Conservation (phyloP, 352 stramenopile genomes). For the Phytophthora litchii region DNA sequence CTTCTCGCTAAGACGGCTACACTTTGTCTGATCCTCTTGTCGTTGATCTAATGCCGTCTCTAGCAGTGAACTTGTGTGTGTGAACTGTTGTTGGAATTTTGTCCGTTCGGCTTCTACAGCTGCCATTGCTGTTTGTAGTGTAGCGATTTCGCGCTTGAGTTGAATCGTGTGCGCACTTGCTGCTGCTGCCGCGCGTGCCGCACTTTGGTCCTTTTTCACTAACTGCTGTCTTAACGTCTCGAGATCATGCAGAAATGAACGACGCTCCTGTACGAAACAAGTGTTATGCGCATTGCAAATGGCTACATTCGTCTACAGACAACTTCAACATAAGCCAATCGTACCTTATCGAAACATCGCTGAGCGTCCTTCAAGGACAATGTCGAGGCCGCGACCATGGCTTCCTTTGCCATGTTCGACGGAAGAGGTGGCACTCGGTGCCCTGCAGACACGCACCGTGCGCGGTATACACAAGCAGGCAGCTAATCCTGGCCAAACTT, state of each 20-base stretch:
- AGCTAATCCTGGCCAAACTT: slow-evolving; percentile 1
- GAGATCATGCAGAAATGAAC: slow-evolving; percentile 66
- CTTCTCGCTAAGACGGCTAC: slow-evolving; percentile 52
- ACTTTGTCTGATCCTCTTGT: slow-evolving; percentile 66
- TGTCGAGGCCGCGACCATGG: slow-evolving; percentile 33
- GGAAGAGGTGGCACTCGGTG: slow-evolving; percentile 10
- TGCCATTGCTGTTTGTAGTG: slow-evolving; percentile 50
- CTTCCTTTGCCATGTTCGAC: slow-evolving; percentile 28
- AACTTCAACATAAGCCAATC: slow-evolving; percentile 28
- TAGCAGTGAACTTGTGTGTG: slow-evolving; percentile 73
- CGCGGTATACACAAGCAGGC: slow-evolving; percentile 15
- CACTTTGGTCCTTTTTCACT: slow-evolving; percentile 73
- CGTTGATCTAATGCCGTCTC: slow-evolving; percentile 79
- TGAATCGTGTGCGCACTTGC: slow-evolving; percentile 71
- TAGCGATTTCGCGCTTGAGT: slow-evolving; percentile 80
- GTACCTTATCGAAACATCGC: slow-evolving; percentile 79
- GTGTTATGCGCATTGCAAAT: slow-evolving; percentile 11
- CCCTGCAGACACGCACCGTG: slow-evolving; percentile 1
- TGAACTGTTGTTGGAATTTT: slow-evolving; percentile 58
- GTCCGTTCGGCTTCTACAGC: slow-evolving; percentile 53
- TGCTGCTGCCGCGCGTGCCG: slow-evolving; percentile 48
- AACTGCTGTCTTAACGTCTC: slow-evolving; percentile 77
- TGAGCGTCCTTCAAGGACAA: slow-evolving; percentile 77
- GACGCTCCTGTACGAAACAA: slow-evolving; percentile 53
- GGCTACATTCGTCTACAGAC: slow-evolving; percentile 29